phyloP scores from a whole-genome alignment of 495 filamentous ascomycete genomes.

The Chaetomium fimeti region DNA sequence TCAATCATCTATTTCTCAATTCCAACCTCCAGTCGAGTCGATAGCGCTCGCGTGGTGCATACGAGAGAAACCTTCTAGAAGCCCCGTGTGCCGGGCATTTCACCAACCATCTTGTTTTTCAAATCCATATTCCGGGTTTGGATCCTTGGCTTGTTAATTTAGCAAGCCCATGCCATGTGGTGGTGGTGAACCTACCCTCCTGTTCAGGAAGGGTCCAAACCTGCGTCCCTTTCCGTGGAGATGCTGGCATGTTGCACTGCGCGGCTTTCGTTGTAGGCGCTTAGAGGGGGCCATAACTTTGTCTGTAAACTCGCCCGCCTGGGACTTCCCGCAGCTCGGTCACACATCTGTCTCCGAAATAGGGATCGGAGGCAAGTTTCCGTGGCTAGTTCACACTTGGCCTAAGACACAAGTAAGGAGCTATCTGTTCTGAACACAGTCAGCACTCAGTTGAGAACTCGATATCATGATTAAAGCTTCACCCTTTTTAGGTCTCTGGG shows the following conservation, averaged over 20 bases:
- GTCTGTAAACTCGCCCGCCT: background rate
- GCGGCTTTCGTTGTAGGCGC: background rate
- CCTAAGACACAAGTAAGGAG: background rate
- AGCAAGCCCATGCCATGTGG: conserved; percentile 20
- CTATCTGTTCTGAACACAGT: background rate
- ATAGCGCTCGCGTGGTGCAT: background rate
- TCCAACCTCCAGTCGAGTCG: background rate
- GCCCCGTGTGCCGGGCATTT: background rate
- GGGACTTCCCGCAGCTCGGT: background rate
- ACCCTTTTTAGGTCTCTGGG: background rate
- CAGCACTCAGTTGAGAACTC: background rate
- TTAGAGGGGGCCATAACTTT: background rate
- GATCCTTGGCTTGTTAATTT: conserved; percentile 30
- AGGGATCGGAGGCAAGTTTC: conserved; percentile 5
- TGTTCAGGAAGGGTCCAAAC: background rate
- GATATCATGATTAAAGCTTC: background rate
- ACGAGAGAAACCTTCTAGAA: conserved; percentile 22
- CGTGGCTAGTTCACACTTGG: background rate
- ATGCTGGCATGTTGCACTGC: background rate
- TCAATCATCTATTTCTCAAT: conserved; percentile 5
- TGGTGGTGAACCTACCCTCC: conserved; percentile 1
- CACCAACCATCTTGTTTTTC: background rate
- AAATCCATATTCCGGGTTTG: conserved; percentile 35
- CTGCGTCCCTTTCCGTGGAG: background rate
- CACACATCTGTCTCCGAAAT: background rate